Evolutionary conservation across 2,329 filamentous ascomycete genomes (phyloP).

Genomic region (Microdochium paspali): DNA sequence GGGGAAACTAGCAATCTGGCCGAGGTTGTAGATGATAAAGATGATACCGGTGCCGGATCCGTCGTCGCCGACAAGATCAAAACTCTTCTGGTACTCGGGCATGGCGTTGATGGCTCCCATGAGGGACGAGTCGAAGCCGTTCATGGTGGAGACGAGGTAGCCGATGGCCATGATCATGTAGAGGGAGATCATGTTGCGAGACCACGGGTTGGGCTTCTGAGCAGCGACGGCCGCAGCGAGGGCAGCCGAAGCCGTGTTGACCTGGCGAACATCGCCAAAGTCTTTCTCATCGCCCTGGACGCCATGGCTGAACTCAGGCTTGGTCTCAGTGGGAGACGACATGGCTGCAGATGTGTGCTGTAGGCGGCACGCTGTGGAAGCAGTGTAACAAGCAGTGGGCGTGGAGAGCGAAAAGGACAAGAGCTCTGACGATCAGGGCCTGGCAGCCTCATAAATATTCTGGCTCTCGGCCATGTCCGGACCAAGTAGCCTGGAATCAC

Average conservation of each 20-base stretch:
- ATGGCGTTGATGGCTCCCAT: constrained; percentile 43
- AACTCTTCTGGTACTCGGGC: constrained; percentile 36
- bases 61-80: constrained; percentile 30
- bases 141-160: constrained; percentile 38
- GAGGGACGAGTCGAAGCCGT: constrained; percentile 49
- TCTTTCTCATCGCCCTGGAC: constrained; percentile 14
- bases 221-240: constrained; percentile 22
- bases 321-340: constrained; percentile 7
- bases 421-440: background rate
- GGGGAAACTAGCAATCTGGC: constrained; percentile 39
- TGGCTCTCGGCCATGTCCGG: background rate
- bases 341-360: constrained; percentile 3
- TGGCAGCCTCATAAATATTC: background rate
- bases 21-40: constrained; percentile 39
- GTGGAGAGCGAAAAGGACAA: background rate
- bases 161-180: constrained; percentile 28
- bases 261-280: constrained; percentile 16
- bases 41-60: constrained; percentile 36
- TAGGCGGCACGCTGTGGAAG: background rate
- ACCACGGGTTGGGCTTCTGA: constrained; percentile 23
- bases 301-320: constrained; percentile 7
- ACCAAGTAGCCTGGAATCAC: background rate
- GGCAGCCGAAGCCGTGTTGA: constrained; percentile 25
- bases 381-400: background rate
- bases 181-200: constrained; percentile 22